Conservation (phyloP, 495 filamentous ascomycete species). For the Neurospora hispaniola region DNA sequence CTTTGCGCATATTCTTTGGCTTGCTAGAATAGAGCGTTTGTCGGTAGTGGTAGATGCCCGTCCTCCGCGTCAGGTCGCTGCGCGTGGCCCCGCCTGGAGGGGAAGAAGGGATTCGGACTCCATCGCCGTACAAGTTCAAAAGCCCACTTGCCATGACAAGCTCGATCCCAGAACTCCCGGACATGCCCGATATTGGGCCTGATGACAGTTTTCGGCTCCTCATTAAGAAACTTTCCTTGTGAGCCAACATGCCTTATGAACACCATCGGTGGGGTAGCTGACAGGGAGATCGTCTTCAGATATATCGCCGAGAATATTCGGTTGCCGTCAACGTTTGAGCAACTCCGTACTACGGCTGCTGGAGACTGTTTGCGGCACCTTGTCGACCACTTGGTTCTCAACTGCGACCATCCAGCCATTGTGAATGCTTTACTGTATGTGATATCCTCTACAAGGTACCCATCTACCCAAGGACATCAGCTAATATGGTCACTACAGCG, state of each 20-base stretch:
- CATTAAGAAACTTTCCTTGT: constrained; percentile 61
- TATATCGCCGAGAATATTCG: constrained; percentile 57
- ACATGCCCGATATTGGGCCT: constrained; percentile 51
- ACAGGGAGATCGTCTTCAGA: constrained; percentile 24
- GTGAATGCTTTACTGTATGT: constrained; percentile 71
- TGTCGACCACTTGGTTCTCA: constrained; percentile 51
- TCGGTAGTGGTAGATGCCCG: constrained; percentile 23
- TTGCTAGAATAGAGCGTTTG: neutral
- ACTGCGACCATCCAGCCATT: constrained; percentile 61
- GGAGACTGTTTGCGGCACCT: constrained; percentile 55
- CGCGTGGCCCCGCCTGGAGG: constrained; percentile 8
- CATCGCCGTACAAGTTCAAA: constrained; percentile 13
- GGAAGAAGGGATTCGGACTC: constrained; percentile 14
- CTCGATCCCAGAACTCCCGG: constrained; percentile 7
- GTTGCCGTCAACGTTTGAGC: constrained; percentile 65
- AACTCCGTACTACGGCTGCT: constrained; percentile 56
- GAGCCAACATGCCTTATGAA: constrained; percentile 12
- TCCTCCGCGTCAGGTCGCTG: constrained; percentile 34
- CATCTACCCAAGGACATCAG: neutral
- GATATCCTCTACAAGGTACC: neutral
- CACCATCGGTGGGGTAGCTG: neutral
- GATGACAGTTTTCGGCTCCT: constrained; percentile 55
- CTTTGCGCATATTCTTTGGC: neutral
- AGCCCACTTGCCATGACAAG: constrained; percentile 8
- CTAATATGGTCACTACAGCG: constrained; percentile 33